These are phyloP conservation scores for Talaromyces funiculosus DNA, from an alignment of 2,329 filamentous ascomycete genomes.

Conservation along the genomic window DNA sequence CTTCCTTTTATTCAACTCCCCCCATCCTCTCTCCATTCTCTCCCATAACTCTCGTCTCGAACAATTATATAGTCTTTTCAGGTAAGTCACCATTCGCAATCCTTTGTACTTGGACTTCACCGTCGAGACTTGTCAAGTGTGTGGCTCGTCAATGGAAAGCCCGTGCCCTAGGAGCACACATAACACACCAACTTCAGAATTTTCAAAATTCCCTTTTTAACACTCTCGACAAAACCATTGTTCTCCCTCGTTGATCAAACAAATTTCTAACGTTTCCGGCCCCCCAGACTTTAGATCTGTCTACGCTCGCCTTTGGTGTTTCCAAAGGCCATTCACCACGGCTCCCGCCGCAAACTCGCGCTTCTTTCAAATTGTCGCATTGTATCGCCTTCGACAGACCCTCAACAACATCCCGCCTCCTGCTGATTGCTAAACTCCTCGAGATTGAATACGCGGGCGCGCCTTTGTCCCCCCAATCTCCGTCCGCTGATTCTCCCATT, in stretches of 20 bases:
- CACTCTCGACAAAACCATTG: not conserved
- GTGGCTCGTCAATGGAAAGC: not conserved
- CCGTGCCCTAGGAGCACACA: slow-evolving; percentile 6
- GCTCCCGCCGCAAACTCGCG: slow-evolving; percentile 29
- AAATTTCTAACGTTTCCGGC: not conserved
- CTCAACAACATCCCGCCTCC: slow-evolving; percentile 45
- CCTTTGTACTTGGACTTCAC: not conserved
- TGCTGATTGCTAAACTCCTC: slow-evolving; percentile 23
- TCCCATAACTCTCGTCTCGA: not conserved
- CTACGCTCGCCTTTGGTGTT: slow-evolving; percentile 33
- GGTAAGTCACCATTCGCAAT: not conserved
- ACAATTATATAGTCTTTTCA: not conserved
- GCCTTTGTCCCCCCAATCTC: slow-evolving; percentile 34
- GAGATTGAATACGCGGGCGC: slow-evolving; percentile 24
- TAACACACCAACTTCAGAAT: not conserved
- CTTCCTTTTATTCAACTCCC: not conserved
- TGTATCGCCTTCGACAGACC: slow-evolving; percentile 39
- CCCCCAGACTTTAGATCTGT: not conserved
- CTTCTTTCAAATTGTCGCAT: slow-evolving; percentile 41
- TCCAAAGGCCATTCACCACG: slow-evolving; percentile 36
- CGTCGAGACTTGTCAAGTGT: not conserved
- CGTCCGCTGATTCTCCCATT: slow-evolving; percentile 48
- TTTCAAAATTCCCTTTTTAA: not conserved
- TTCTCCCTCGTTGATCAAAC: not conserved
- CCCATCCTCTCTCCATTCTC: not conserved